phyloP scores from a whole-genome alignment of 2,329 filamentous ascomycete genomes.

The Talaromyces amestolkiae region DNA sequence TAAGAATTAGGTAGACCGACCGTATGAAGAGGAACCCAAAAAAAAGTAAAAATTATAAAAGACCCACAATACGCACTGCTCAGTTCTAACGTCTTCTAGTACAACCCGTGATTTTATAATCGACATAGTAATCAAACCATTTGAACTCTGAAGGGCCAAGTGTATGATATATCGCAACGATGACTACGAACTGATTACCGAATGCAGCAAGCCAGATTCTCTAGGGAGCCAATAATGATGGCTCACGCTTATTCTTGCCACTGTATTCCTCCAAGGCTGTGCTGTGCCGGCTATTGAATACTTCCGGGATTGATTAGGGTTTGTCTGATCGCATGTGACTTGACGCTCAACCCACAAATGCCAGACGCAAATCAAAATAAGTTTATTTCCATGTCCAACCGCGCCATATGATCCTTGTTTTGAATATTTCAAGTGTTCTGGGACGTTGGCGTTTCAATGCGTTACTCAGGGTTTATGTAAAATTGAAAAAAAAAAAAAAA shows the following conservation, averaged over 20 bases:
- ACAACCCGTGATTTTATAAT: background rate
- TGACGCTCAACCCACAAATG: background rate
- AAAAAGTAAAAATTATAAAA: background rate
- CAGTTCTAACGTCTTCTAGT: background rate
- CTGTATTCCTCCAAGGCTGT: background rate
- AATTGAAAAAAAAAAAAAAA: background rate
- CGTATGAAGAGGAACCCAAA: no score
- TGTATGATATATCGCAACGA: background rate
- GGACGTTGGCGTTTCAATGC: background rate
- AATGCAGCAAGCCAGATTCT: background rate
- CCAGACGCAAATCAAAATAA: background rate
- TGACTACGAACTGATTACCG: background rate
- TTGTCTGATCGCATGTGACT: constrained; percentile 1
- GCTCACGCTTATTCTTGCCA: constrained; percentile 1
- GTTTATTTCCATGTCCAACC: constrained; percentile 1
- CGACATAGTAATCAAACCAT: background rate
- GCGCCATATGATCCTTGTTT: background rate
- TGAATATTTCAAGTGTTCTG: background rate
- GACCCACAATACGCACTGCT: background rate
- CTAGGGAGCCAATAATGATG: background rate
- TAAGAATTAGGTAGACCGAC: background rate
- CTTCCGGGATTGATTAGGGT: background rate
- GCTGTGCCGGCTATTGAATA: background rate
- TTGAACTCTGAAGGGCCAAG: background rate
- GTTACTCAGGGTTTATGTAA: background rate